Percentiles rank a stretch among this genome's conserved stretches.
These are phyloP conservation scores for Ogataea glucozyma DNA, from an alignment of 805 yeast genomes.

Conservation along the genomic window DNA sequence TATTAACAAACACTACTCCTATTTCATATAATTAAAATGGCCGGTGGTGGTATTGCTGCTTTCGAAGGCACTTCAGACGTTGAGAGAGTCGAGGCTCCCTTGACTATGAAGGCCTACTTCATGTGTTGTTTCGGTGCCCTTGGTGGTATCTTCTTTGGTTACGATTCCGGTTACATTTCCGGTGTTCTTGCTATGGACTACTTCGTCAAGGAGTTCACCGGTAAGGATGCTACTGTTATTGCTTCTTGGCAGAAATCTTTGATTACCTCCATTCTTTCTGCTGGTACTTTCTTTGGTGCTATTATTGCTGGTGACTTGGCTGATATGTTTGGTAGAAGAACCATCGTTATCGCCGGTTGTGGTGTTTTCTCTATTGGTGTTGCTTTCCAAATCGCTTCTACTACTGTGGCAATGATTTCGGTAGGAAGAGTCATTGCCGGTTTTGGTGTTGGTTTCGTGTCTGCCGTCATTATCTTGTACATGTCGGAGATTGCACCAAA, in stretches of 20 bases:
- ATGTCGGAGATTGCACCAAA: constrained; percentile 79
- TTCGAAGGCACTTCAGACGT: constrained; percentile 8
- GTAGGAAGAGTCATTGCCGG: constrained; percentile 76
- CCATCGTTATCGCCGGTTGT: constrained; percentile 47
- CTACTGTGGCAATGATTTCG: constrained; percentile 51
- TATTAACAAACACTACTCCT: background rate
- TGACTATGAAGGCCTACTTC: constrained; percentile 37
- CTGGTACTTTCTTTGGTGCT: constrained; percentile 73
- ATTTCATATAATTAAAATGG: constrained; percentile 5
- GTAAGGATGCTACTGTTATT: constrained; percentile 25
- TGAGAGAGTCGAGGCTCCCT: constrained; percentile 38
- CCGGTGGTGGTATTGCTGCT: constrained; percentile 8
- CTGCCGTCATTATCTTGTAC: constrained; percentile 76
- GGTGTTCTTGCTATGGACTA: constrained; percentile 67
- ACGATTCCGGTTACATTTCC: constrained; percentile 68
- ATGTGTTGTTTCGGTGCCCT: constrained; percentile 64
- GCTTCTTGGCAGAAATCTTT: constrained; percentile 40
- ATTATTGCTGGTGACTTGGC: constrained; percentile 57
- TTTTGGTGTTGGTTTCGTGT: constrained; percentile 73
- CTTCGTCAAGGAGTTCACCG: constrained; percentile 33
- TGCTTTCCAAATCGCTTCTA: constrained; percentile 46
- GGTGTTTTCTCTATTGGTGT: constrained; percentile 50
- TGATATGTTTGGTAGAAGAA: constrained; percentile 47
- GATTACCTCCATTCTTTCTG: constrained; percentile 68
- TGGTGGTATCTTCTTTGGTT: constrained; percentile 68